Percentiles rank a stretch among this genome's conserved stretches.
These are phyloP conservation scores for Kalanchoe fedtschenkoi DNA, from an alignment of 164 flowering plant species.

Conservation along the genomic window DNA sequence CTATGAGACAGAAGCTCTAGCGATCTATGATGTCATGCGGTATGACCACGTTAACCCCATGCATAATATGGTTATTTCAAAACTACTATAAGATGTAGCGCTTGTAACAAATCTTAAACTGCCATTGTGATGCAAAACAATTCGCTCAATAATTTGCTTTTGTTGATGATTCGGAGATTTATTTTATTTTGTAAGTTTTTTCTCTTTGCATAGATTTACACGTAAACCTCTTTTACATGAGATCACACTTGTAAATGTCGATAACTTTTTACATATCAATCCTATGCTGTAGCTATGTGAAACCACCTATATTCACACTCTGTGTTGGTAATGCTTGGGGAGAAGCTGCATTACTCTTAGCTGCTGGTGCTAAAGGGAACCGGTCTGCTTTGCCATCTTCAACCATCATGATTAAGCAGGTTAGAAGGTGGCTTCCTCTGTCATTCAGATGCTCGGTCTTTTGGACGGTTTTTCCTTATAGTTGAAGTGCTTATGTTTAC, in stretches of 20 bases:
- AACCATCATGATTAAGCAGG: slow-evolving; percentile 93
- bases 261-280: neutral
- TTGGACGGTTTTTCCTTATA: too few relatives aligned
- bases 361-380: slow-evolving; percentile 90
- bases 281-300: slow-evolving; percentile 42
- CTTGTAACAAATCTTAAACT: neutral
- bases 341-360: slow-evolving; percentile 96
- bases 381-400: slow-evolving; percentile 93
- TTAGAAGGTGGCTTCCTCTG: slow-evolving; percentile 7
- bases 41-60: slow-evolving; percentile 8
- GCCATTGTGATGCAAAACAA: too few relatives aligned
- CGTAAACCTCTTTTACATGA: neutral
- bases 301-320: slow-evolving; percentile 77
- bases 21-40: slow-evolving; percentile 89
- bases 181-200: neutral
- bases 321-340: slow-evolving; percentile 99
- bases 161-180: too few relatives aligned
- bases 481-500: neutral
- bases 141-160: too few relatives aligned
- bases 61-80: neutral
- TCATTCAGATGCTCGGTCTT: neutral
- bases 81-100: neutral
- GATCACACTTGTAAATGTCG: neutral
- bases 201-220: neutral
- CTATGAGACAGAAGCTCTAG: slow-evolving; percentile 88